These are phyloP conservation scores for Hypomyces perniciosus DNA, from an alignment of 2,329 filamentous ascomycete genomes.

Conservation along the genomic window DNA sequence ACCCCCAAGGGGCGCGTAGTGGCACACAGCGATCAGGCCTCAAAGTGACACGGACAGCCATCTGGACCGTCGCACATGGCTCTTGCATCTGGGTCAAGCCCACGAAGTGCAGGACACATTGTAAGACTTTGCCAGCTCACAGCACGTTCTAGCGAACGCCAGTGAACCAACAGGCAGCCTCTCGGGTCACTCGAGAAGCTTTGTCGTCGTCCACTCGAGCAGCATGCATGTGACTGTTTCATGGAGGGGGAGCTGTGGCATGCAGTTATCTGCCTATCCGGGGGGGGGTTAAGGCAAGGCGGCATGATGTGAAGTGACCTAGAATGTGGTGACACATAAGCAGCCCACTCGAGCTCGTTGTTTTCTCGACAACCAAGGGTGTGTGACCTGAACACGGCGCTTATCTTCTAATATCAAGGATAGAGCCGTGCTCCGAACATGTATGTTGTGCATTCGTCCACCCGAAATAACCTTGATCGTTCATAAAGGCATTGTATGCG, in stretches of 20 bases:
- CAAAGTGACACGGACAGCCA: background rate
- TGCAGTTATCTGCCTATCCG: background rate
- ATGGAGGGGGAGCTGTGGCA: background rate
- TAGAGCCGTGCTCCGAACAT: too few species aligned
- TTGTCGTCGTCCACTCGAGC: background rate
- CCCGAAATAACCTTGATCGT: background rate
- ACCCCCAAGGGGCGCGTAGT: background rate
- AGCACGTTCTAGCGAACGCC: background rate
- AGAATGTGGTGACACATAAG: background rate
- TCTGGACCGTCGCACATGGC: background rate
- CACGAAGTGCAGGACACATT: background rate
- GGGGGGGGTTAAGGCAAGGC: background rate
- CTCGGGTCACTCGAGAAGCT: background rate
- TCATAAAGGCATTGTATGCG: background rate
- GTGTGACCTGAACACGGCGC: background rate
- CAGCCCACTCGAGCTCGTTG: background rate
- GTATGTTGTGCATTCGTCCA: background rate
- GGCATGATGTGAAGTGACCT: background rate
- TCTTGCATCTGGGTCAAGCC: background rate
- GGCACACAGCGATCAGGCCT: background rate
- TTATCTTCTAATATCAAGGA: background rate
- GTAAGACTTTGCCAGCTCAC: background rate
- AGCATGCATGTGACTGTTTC: background rate
- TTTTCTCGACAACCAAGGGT: too few species aligned
- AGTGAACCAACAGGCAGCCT: too few species aligned